These are phyloP conservation scores for Fusarium multiceps DNA, from an alignment of 2,329 filamentous ascomycete genomes.

Conservation along the genomic window DNA sequence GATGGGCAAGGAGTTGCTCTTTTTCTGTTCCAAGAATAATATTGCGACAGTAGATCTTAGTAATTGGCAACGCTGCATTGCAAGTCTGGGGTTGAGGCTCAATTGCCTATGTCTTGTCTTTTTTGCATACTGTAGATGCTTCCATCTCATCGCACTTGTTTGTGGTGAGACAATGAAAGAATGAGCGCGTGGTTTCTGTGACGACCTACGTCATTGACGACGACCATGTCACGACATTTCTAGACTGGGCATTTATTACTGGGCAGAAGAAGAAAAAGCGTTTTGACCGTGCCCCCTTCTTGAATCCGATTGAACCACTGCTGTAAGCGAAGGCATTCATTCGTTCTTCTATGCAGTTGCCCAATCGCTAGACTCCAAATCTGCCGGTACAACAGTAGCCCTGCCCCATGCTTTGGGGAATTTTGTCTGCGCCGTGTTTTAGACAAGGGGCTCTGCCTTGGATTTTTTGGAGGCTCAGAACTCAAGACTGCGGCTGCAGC, in stretches of 20 bases:
- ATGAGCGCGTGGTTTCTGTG: conserved; percentile 45
- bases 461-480: conserved; percentile 27
- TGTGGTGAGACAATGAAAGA: conserved; percentile 44
- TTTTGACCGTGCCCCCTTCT: neutral
- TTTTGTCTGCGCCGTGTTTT: neutral
- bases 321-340: conserved; percentile 22
- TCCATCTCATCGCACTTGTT: neutral
- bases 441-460: conserved; percentile 38
- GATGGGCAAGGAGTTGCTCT: conserved; percentile 3
- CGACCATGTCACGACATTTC: conserved; percentile 25
- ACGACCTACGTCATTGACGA: conserved; percentile 46
- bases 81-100: neutral
- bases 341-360: neutral
- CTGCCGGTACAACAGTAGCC: neutral
- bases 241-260: no score
- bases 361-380: conserved; percentile 10
- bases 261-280: neutral
- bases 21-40: conserved; percentile 4
- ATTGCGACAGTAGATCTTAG: neutral
- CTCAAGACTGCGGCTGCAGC: conserved; percentile 28
- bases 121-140: neutral
- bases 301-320: neutral
- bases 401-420: conserved; percentile 6
- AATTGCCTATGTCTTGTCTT: no score
- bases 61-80: neutral